Evolutionary conservation across 169 alveolate species (phyloP).

Genomic region (Plasmodium knowlesi): DNA sequence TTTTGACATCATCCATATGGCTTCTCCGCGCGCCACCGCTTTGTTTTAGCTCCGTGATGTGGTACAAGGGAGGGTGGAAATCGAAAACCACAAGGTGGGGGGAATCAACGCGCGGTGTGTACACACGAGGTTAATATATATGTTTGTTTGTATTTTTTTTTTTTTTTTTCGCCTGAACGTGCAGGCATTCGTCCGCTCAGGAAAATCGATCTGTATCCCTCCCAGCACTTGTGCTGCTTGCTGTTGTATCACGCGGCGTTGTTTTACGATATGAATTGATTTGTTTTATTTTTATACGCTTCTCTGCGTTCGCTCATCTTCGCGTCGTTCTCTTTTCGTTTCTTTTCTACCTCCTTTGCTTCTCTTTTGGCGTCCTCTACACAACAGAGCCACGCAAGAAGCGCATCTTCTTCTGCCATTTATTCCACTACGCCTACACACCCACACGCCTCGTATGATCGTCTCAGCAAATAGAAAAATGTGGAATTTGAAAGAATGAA

Average conservation of each 20-base stretch:
- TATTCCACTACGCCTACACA: not conserved
- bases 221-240: not conserved
- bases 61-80: not conserved
- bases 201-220: not conserved
- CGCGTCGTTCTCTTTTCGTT: not conserved
- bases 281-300: not conserved
- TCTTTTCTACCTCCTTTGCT: not conserved
- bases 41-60: not conserved
- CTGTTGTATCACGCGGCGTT: not conserved
- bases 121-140: not conserved
- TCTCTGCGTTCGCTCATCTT: not conserved
- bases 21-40: not conserved
- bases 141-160: not conserved
- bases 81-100: not conserved
- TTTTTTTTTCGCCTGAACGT: not conserved
- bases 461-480: not conserved
- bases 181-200: not conserved
- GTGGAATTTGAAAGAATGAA: not conserved
- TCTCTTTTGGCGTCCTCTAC: not conserved
- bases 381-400: not conserved
- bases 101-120: not conserved
- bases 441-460: not conserved
- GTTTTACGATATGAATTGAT: not conserved
- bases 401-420: not conserved
- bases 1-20: not conserved